Evolutionary conservation across 768 basidiomycete species (phyloP).

Genomic region (Auricularia sp.): DNA sequence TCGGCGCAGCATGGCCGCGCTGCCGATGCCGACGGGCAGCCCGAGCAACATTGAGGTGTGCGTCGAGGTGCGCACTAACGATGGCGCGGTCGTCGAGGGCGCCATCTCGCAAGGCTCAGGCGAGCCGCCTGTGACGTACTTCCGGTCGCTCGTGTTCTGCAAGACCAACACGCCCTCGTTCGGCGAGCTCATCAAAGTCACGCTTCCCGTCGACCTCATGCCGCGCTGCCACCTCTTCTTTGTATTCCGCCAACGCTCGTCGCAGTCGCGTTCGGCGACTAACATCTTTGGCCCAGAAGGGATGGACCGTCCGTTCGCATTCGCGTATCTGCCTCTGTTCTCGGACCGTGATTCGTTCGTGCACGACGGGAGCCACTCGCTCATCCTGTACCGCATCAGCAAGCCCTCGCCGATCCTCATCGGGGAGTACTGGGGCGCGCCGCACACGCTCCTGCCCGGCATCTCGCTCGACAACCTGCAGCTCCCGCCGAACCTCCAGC

Average conservation of each 20-base stretch:
- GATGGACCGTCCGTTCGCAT: conserved; percentile 76
- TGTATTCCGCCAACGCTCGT: conserved; percentile 65
- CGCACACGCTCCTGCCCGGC: conserved; percentile 47
- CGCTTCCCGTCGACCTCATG: conserved; percentile 55
- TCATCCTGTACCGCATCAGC: conserved; percentile 79
- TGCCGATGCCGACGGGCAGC: conserved; percentile 40
- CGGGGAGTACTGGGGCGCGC: conserved; percentile 61
- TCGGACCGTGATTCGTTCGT: conserved; percentile 67
- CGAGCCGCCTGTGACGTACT: conserved; percentile 69
- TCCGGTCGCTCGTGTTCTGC: conserved; percentile 85
- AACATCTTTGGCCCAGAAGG: conserved; percentile 24
- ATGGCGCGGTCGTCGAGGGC: conserved; percentile 58
- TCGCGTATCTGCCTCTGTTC: conserved; percentile 84
- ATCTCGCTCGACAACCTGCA: conserved; percentile 51
- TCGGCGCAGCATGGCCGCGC: conserved; percentile 13
- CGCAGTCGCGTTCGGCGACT: conserved; percentile 18
- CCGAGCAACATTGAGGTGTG: conserved; percentile 77
- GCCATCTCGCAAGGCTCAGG: conserved; percentile 78
- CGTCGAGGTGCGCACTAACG: conserved; percentile 71
- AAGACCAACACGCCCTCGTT: conserved; percentile 84
- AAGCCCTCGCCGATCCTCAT: conserved; percentile 51
- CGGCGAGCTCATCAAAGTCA: conserved; percentile 86
- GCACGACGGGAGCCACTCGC: conserved; percentile 79
- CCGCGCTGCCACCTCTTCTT: conserved; percentile 89
- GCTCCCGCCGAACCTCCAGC: conserved; percentile 51